Base-by-base conservation (phyloP, 2,329 filamentous ascomycete species). In the Epichloe sibirici region DNA sequence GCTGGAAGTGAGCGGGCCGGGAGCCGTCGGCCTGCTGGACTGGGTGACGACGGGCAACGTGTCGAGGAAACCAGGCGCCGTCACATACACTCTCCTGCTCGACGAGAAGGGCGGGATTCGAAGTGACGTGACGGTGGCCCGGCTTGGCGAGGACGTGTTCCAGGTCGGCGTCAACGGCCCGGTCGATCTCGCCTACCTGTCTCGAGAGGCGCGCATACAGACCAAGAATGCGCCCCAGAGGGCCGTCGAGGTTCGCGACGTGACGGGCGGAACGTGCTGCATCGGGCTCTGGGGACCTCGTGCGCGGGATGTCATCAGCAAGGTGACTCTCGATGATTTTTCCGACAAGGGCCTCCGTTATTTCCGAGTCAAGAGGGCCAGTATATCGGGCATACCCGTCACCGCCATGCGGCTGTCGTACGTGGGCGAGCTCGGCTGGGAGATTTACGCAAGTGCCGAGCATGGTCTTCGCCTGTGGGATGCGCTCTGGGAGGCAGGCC, bases 261-360 rank as follows among this genome's bases (percentile, higher is more conserved):
- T 82, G 45, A 84, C 81, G 0, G 76, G 77, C 1, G 74, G 71
- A 3, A 82, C 79, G 0, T 83, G 79, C 59, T 77, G 76, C 54
- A 70, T 84, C 21, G 81, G 81, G 0, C 74, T 84, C 15, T 84
- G 80, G 79, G 81, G 81, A 0, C 81, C 81, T 45, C 71, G 67
- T 11, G 69, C 79, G 0, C 66, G 70, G 4, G 72, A 79, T 2
- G 73, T 83, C 0, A 70, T 83, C 39, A 58, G 63, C 4, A 59
- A 61, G 0, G 63, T 77, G 53, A 74, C 67, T 57, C 57, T 63
- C 0, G 74, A 75, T 35, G 73, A 78, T 59, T 72, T 76, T 51
- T 65, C 65, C 5, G 66, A 71, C 53, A 66, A 66, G 23, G 73
- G 66, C 0, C 65, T 83, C 0, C 72, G 74, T 0, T 76, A 78